Percentiles rank a stretch among this genome's conserved stretches.
These are phyloP conservation scores for Closterium sp. DNA, from an alignment of 139 green algal genomes.

Conservation along the genomic window DNA sequence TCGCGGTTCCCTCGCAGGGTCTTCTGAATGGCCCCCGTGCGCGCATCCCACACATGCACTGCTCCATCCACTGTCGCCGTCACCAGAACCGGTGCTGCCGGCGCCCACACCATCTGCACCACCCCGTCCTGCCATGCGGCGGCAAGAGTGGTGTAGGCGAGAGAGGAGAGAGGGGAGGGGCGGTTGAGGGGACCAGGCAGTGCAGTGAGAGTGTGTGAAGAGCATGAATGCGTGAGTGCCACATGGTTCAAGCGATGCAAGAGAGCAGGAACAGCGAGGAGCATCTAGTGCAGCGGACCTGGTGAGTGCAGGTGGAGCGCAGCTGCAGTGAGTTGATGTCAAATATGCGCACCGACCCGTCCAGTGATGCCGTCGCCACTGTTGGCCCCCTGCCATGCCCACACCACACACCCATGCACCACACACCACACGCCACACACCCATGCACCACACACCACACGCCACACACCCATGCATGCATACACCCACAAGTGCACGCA, in stretches of 20 bases:
- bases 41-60: slow-evolving; percentile 37
- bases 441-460: no score
- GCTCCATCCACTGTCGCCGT: slow-evolving; percentile 17
- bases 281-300: background rate
- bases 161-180: background rate
- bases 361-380: background rate
- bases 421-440: no score
- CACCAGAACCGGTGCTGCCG: slow-evolving; percentile 22
- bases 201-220: no score
- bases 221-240: no score
- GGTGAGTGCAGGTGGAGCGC: background rate
- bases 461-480: no score
- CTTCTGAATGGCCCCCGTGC: slow-evolving; percentile 12
- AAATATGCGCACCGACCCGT: background rate
- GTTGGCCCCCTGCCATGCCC: background rate
- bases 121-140: slow-evolving; percentile 21
- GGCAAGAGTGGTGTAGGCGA: background rate
- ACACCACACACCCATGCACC: background rate
- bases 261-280: no score
- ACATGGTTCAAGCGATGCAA: no score
- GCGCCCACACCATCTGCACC: slow-evolving; percentile 36
- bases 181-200: no score
- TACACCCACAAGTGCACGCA: background rate
- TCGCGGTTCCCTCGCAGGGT: slow-evolving; percentile 24
- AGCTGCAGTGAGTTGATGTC: background rate